Evolutionary conservation across 768 basidiomycete species (phyloP), one percentile per base, ranked within the genome.

Genomic region (Asterophora lycoperdoides): DNA sequence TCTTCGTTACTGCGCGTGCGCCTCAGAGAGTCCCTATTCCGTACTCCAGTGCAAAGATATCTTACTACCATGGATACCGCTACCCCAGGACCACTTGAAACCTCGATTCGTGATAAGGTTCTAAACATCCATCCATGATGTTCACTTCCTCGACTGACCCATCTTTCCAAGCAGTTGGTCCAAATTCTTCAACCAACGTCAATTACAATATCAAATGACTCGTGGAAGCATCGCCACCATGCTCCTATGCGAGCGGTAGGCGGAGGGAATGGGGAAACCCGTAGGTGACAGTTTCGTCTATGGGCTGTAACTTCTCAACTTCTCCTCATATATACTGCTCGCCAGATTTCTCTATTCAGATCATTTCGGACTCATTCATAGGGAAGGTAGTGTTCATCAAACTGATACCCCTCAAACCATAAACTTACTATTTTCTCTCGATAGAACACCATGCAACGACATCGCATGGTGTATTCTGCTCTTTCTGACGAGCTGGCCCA

Each of bases 191-290:
- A 73, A 57, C 89, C 90, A 15, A 66, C 75, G 46, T 72, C 74
- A 58, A 72, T 93, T 60, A 73, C 62, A 46, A 84, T 93, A 61
- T 75, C 75, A 30, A 93, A 93, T 67, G 86, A 93, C 60, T 92
- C 90, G 44, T 83, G 81, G 79, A 76, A 87, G 69, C 90, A 93
- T 67, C 79, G 86, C 60, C 86, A 92, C 70, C 90, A 93, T 68
- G 76, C 77, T 48, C 74, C 90, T 40, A 93, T 93, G 90, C 77
- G 78, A 62, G 82, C 74, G 37, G 73, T 80, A 64, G 79, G 75
- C 47, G 81, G 78, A 55, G 79, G 77, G 37, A 81, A 74, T 60
- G 83, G 82, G 49, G 90, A 92, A 75, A 88, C 91, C 41, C 90
- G 90, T 93, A 75, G 58, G 86, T 78, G 40, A 44, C 52, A 51